Evolutionary conservation across 768 basidiomycete genomes (phyloP).

Genomic region (Piloderma croceum): DNA sequence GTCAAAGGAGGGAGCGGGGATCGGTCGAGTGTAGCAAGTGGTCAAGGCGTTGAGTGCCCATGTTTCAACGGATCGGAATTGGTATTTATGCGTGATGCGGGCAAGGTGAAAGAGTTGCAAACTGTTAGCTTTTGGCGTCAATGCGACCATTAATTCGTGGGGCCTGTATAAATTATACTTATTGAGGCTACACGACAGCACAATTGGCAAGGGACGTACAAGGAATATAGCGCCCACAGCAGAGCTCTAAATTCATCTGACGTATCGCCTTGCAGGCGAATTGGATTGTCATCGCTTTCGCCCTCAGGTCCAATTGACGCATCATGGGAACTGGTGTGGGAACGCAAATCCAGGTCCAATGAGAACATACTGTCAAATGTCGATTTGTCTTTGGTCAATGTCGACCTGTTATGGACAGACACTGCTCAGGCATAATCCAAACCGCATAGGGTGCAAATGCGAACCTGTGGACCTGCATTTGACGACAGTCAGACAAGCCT

Average conservation of each 20-base stretch:
- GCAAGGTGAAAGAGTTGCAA: slow-evolving; percentile 42
- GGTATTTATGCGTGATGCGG: slow-evolving; percentile 53
- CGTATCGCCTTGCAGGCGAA: slow-evolving; percentile 43
- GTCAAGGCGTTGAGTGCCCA: slow-evolving; percentile 45
- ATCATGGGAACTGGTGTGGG: slow-evolving; percentile 10
- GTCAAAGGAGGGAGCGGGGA: slow-evolving; percentile 19
- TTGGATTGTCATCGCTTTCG: slow-evolving; percentile 44
- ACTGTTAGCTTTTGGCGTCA: slow-evolving; percentile 34
- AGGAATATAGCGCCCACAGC: slow-evolving; percentile 46
- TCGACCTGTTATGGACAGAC: slow-evolving; percentile 32
- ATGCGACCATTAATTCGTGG: slow-evolving; percentile 37
- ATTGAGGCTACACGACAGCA: slow-evolving; percentile 1
- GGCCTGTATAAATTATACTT: slow-evolving; percentile 27
- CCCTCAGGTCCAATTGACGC: slow-evolving; percentile 37
- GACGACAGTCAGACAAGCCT: no score
- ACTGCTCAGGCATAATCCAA: no score
- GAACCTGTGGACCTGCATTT: slow-evolving; percentile 18
- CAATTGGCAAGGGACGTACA: slow-evolving; percentile 32
- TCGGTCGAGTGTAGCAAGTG: slow-evolving; percentile 28
- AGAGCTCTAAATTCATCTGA: slow-evolving; percentile 46
- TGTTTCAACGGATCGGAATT: slow-evolving; percentile 43
- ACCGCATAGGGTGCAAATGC: no score
- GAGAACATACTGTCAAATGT: slow-evolving; percentile 44
- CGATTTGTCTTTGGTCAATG: slow-evolving; percentile 39
- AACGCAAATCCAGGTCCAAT: no score